These are phyloP conservation scores for Aspergillus sp. DNA, from an alignment of 2,329 filamentous ascomycete species.

Conservation along the genomic window DNA sequence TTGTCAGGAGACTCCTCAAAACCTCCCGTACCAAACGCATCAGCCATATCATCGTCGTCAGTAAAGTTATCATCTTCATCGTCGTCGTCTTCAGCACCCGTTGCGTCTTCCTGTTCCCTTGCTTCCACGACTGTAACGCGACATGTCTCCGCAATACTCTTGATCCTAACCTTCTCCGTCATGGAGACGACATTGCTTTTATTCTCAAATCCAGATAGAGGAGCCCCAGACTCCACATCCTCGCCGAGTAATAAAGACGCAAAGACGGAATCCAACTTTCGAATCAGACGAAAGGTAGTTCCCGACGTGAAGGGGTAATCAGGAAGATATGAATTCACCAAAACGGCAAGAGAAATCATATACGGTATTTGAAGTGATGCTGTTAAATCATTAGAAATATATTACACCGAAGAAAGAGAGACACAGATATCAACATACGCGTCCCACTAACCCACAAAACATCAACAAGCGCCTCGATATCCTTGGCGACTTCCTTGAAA, in stretches of 20 bases:
- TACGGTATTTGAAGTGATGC: slow-evolving; percentile 79
- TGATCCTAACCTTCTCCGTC: slow-evolving; percentile 83
- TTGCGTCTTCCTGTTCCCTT: slow-evolving; percentile 45
- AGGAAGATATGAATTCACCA: slow-evolving; percentile 66
- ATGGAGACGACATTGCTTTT: slow-evolving; percentile 55
- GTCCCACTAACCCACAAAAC: slow-evolving; percentile 84
- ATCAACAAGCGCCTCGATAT: slow-evolving; percentile 71
- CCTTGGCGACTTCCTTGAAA: slow-evolving; percentile 66
- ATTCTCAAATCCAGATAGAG: slow-evolving; percentile 66
- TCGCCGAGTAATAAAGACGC: slow-evolving; percentile 65
- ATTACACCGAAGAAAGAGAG: not conserved
- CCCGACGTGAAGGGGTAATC: slow-evolving; percentile 65
- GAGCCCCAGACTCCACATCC: slow-evolving; percentile 61
- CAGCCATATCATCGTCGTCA: slow-evolving; percentile 29
- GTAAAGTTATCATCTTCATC: slow-evolving; percentile 29
- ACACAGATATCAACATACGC: slow-evolving; percentile 53
- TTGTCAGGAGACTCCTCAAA: slow-evolving; percentile 27
- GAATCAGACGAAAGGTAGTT: slow-evolving; percentile 65
- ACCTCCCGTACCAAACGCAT: slow-evolving; percentile 8
- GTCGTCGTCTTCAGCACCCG: slow-evolving; percentile 30
- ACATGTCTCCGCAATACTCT: slow-evolving; percentile 73
- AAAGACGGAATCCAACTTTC: slow-evolving; percentile 81
- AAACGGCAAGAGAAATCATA: slow-evolving; percentile 69
- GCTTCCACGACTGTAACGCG: slow-evolving; percentile 66
- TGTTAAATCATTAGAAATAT: slow-evolving; percentile 28